A percentile compares a stretch with the other conserved stretches of the same genome.
Conservation (phyloP, 1,284 basidiomycete species). For the Cryptococcus hybrid region DNA sequence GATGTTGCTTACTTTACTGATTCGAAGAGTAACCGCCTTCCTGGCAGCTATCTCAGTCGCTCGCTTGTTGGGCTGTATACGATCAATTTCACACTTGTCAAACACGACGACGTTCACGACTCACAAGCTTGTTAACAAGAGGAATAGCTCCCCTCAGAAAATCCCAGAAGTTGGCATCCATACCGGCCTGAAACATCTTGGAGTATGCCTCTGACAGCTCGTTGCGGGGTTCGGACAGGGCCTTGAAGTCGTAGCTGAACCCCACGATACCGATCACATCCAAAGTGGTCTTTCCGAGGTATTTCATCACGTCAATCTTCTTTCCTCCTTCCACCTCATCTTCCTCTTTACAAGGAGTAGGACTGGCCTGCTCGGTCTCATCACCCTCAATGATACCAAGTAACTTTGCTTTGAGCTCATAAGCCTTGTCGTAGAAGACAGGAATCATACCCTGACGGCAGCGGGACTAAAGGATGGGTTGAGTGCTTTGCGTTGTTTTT, state of each 20-base stretch:
- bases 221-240: constrained; percentile 26
- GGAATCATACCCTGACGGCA: constrained; percentile 45
- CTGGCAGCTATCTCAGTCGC: constrained; percentile 48
- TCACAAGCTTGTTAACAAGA: constrained; percentile 57
- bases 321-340: constrained; percentile 19
- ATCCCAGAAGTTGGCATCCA: constrained; percentile 55
- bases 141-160: constrained; percentile 64
- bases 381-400: constrained; percentile 15
- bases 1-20: constrained; percentile 53
- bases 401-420: constrained; percentile 52
- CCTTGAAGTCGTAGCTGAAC: constrained; percentile 64
- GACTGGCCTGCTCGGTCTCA: constrained; percentile 11
- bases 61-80: constrained; percentile 30
- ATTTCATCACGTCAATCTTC: constrained; percentile 60
- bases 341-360: constrained; percentile 17
- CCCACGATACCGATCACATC: constrained; percentile 71
- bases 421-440: constrained; percentile 63
- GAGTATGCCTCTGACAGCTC: constrained; percentile 39
- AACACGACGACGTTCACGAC: constrained; percentile 31
- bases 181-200: constrained; percentile 29
- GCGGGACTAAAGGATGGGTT: constrained; percentile 48
- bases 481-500: constrained; percentile 54
- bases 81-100: neutral
- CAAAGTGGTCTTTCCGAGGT: constrained; percentile 64
- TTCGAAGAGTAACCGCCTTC: constrained; percentile 57